phyloP scores from a whole-genome alignment of 2,329 filamentous ascomycete species.

The Talaromyces rugulosus region DNA sequence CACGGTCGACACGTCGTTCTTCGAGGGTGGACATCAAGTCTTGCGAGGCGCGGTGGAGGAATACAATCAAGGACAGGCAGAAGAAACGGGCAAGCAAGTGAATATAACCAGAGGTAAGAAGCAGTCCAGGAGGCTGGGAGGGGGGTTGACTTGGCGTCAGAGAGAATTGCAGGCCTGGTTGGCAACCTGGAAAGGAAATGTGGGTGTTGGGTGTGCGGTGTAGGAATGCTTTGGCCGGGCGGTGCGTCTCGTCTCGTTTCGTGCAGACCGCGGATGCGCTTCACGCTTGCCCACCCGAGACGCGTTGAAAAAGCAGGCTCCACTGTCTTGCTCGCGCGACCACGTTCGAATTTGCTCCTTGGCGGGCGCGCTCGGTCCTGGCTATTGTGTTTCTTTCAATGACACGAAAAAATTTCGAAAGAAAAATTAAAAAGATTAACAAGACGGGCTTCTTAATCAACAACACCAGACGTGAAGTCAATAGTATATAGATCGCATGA shows the following conservation, averaged over 20 bases:
- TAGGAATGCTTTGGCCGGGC: constrained; percentile 11
- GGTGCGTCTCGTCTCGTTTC: constrained; percentile 13
- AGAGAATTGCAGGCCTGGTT: constrained; percentile 6
- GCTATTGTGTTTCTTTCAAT: not conserved
- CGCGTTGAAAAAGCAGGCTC: constrained; percentile 14
- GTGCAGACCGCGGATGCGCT: constrained; percentile 14
- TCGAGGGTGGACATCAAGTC: not conserved
- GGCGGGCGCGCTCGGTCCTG: not conserved
- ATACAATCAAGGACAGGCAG: not conserved
- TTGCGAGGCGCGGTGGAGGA: not conserved
- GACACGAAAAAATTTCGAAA: not conserved
- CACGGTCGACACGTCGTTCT: not conserved
- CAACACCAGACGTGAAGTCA: not conserved
- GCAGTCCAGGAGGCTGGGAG: constrained; percentile 11
- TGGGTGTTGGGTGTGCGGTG: constrained; percentile 3
- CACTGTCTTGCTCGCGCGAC: constrained; percentile 13
- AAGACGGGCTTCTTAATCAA: not conserved
- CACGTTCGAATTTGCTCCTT: not conserved
- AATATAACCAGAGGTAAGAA: not conserved
- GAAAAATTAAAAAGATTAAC: not conserved
- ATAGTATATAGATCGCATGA: not conserved
- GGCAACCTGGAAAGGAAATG: constrained; percentile 11
- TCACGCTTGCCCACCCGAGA: constrained; percentile 15
- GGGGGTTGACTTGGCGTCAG: not conserved
- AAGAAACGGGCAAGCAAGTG: not conserved